A percentile compares a stretch with the other conserved stretches of the same genome.
These are phyloP conservation scores for Protomyces arabidopsidicola DNA, from an alignment of 1,139 yeast species.

Conservation along the genomic window DNA sequence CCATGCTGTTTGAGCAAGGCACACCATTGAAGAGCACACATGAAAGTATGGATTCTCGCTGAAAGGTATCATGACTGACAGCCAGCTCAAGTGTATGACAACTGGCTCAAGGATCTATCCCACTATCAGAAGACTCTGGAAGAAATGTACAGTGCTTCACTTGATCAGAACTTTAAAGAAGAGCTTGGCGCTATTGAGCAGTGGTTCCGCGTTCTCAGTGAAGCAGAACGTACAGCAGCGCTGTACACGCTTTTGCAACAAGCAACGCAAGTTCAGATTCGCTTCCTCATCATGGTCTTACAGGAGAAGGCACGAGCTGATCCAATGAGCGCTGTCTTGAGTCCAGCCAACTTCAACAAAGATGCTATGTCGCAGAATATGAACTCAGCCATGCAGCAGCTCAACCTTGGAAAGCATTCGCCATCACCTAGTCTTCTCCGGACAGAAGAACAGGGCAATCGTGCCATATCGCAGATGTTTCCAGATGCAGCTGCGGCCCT, in stretches of 20 bases:
- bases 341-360: constrained; percentile 36
- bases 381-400: constrained; percentile 4
- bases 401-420: not conserved
- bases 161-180: constrained; percentile 37
- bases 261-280: constrained; percentile 41
- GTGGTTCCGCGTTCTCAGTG: constrained; percentile 42
- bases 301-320: constrained; percentile 39
- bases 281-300: constrained; percentile 41
- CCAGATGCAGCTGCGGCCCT: constrained; percentile 30
- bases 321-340: constrained; percentile 36
- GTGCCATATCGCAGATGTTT: constrained; percentile 23
- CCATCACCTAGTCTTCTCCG: constrained; percentile 17
- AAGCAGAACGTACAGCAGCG: constrained; percentile 44
- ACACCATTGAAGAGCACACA: constrained; percentile 3
- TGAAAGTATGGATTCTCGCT: not conserved
- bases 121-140: constrained; percentile 39
- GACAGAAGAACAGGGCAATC: constrained; percentile 2
- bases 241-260: constrained; percentile 41
- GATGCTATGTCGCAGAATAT: constrained; percentile 20
- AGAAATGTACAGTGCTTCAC: constrained; percentile 40
- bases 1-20: constrained; percentile 14
- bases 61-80: not conserved
- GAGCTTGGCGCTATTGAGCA: constrained; percentile 40
- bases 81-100: constrained; percentile 35
- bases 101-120: constrained; percentile 41